Conservation (phyloP, 257 asterid genomes). For the Ajuga chamaepitys region DNA sequence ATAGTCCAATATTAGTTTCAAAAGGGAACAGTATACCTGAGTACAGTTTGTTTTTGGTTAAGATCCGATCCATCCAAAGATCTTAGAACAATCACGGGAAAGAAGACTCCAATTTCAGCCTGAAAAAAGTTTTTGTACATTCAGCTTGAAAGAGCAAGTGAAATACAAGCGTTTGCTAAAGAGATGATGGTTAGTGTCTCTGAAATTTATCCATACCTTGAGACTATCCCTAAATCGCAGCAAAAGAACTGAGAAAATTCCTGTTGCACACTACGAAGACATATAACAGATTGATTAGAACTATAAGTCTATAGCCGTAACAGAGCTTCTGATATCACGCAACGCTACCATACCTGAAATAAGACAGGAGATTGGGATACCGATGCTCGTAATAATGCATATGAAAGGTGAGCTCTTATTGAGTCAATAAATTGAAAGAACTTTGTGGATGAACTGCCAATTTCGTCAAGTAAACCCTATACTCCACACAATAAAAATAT, state of each 20-base stretch:
- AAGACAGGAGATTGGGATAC: constrained; percentile 62
- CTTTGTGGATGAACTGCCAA: constrained; percentile 57
- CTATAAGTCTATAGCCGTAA: constrained; percentile 17
- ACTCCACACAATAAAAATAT: constrained; percentile 11
- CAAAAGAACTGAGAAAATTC: constrained; percentile 71
- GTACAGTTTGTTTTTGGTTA: constrained; percentile 62
- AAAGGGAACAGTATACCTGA: constrained; percentile 47
- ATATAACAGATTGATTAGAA: constrained; percentile 24
- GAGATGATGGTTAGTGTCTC: constrained; percentile 9
- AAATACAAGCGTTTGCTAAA: background rate
- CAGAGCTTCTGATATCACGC: constrained; percentile 3
- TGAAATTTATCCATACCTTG: constrained; percentile 48
- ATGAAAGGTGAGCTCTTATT: constrained; percentile 83
- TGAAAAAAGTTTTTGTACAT: constrained; percentile 28
- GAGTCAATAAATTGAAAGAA: constrained; percentile 73
- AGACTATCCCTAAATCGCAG: constrained; percentile 86
- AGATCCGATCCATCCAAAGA: constrained; percentile 88
- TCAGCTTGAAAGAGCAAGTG: constrained; percentile 19
- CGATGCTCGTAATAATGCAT: constrained; percentile 76
- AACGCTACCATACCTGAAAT: constrained; percentile 60
- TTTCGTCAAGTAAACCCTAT: constrained; percentile 80
- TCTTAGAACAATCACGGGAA: constrained; percentile 73
- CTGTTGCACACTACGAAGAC: constrained; percentile 66
- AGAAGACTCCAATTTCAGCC: constrained; percentile 88
- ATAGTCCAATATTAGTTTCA: constrained; percentile 10